Conservation (phyloP, 306 rosid species). For the Medicago ruthenica region DNA sequence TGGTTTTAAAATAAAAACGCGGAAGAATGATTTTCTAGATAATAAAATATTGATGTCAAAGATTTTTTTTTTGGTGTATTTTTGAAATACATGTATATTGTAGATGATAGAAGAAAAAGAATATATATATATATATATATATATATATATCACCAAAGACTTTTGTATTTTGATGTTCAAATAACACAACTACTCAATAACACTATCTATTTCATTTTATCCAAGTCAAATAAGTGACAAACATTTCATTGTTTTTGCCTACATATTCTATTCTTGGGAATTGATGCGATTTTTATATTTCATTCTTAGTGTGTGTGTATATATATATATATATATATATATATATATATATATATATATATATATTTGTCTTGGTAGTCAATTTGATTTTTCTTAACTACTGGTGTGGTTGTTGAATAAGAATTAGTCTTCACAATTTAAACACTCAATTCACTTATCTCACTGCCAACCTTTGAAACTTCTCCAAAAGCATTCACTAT, state of each 20-base stretch:
- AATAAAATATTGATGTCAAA: too few relatives aligned
- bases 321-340: too few relatives aligned
- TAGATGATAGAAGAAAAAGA: background rate
- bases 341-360: too few relatives aligned
- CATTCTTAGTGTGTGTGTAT: background rate
- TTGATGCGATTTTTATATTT: background rate
- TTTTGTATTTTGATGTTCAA: too few relatives aligned
- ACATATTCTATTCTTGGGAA: slow-evolving; percentile 4
- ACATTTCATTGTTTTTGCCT: background rate
- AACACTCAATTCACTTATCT: slow-evolving; percentile 12
- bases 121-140: too few relatives aligned
- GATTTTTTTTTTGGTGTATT: too few relatives aligned
- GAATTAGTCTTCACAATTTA: slow-evolving; percentile 23
- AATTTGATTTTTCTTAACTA: slow-evolving; percentile 32
- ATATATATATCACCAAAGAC: too few relatives aligned
- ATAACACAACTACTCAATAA: too few relatives aligned
- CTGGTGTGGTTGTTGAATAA: slow-evolving; percentile 7
- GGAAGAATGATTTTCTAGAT: too few relatives aligned
- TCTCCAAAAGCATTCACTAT: slow-evolving; percentile 24
- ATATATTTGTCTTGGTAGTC: background rate
- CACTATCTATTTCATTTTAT: too few relatives aligned
- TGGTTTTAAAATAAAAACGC: too few relatives aligned
- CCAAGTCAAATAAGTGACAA: background rate
- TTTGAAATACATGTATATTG: too few relatives aligned
- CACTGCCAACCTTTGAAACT: slow-evolving; percentile 38